A percentile compares a stretch with the other conserved stretches of the same genome.
phyloP scores from a whole-genome alignment of 169 alveolate genomes.

The Ichthyophthirius multifiliis region DNA sequence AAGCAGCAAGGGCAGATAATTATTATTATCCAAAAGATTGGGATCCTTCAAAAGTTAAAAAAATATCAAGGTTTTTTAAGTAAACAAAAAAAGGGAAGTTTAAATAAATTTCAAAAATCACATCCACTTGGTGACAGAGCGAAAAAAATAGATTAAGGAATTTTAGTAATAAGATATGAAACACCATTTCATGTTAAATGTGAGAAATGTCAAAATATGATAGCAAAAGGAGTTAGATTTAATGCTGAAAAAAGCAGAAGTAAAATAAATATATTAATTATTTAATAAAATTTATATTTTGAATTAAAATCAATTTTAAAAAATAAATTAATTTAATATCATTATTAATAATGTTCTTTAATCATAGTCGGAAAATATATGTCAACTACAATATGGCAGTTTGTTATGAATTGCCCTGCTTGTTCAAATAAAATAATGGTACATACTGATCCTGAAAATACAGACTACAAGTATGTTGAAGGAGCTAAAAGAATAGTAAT shows the following conservation, averaged over 20 bases:
- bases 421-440: conserved; percentile 27
- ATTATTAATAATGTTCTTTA: not conserved
- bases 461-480: conserved; percentile 22
- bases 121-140: conserved; percentile 19
- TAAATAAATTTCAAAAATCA: conserved; percentile 19
- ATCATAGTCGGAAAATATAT: conserved; percentile 34
- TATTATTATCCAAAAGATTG: conserved; percentile 19
- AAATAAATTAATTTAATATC: not conserved
- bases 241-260: conserved; percentile 29
- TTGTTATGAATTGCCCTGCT: conserved; percentile 34
- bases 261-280: not conserved
- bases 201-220: conserved; percentile 28
- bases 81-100: conserved; percentile 1
- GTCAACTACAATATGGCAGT: conserved; percentile 29
- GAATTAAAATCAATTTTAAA: not conserved
- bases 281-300: not conserved
- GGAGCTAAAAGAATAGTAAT: conserved; percentile 23
- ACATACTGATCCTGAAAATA: conserved; percentile 42
- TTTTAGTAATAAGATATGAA: conserved; percentile 24
- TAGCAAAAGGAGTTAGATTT: conserved; percentile 41
- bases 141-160: conserved; percentile 20
- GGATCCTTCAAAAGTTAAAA: not conserved
- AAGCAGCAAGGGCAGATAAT: conserved; percentile 40
- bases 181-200: conserved; percentile 39
- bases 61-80: not conserved